phyloP scores from a whole-genome alignment of 768 basidiomycete genomes.

The Suillus bovinus region DNA sequence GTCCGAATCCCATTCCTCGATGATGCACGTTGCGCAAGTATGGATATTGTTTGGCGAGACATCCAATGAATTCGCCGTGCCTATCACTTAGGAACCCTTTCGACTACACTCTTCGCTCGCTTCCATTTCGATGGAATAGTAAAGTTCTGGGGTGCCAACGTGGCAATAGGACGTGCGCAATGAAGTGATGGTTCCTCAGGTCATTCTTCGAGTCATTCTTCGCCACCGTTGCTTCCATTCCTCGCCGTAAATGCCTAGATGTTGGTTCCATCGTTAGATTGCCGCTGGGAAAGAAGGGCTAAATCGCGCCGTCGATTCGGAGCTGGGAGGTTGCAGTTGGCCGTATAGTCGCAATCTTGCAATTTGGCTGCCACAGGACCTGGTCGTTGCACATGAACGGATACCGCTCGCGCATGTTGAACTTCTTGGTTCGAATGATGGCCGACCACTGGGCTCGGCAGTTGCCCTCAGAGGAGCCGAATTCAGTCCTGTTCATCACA shows the following conservation, averaged over 20 bases:
- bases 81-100: too few species aligned
- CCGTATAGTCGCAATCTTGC: background rate
- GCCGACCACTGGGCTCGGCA: background rate
- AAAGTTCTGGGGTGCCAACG: slow-evolving; percentile 6
- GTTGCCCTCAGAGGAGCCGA: background rate
- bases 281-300: background rate
- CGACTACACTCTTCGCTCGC: background rate
- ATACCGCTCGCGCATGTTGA: background rate
- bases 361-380: background rate
- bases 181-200: background rate
- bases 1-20: too few species aligned
- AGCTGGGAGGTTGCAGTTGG: background rate
- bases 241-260: background rate
- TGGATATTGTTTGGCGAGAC: background rate
- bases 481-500: background rate
- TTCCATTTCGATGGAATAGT: background rate
- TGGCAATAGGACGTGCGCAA: background rate
- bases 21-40: background rate
- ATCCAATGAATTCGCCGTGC: background rate
- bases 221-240: slow-evolving; percentile 1
- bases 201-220: background rate
- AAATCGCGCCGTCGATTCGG: background rate
- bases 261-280: background rate
- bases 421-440: background rate
- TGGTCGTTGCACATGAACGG: background rate